Base-by-base conservation (phyloP, 1,139 yeast species). In the Scheffersomyces parashehatae region DNA sequence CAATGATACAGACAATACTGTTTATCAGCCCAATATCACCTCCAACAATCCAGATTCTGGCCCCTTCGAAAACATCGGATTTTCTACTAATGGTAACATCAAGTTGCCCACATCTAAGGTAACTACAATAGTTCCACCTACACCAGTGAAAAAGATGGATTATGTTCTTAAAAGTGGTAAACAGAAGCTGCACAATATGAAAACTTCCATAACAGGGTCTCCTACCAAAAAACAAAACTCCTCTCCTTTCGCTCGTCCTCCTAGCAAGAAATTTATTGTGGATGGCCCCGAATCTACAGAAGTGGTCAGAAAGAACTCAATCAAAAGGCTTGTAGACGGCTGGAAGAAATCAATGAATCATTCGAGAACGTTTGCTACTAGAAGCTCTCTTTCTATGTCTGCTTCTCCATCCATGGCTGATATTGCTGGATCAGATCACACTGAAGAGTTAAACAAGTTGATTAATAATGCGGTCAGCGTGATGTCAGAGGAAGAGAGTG, bases 131-230 rank as follows among this genome's bases (percentile, higher is more conserved):
- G 61, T 81, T 6, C 90, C 93, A 2, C 79, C 85, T 5, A 83
- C 90, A 0, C 90, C 90, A 0, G 82, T 82, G 2, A 82, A 77
- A 57, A 82, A 79, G 50, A 77, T 82, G 76, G 85, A 81, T 36
- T 65, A 57, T 47, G 51, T 52, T 5, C 53, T 67, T 29, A 47
- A 43, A 38, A 36, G 29, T 24, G 41, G 33, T 63, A 34, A 58
- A 62, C 26, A 45, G 20, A 11, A 13, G 42, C 28, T 9, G 24
- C 29, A 11, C 15, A 6, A 10, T 13, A n/a, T 33, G 3, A n/a
- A n/a, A 33, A 33, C 9, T 11, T 15, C 12, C 7, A n/a, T n/a
- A 13, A 13, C 14, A 12, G 15, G 20, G 8, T 11, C 20, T 10
- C 35, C 35, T 14, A 20, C n/a, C 10, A 31, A 15, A 14, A 15